These are phyloP conservation scores for Tolypocladium inflatum DNA, from an alignment of 2,329 filamentous ascomycete species.

Conservation along the genomic window DNA sequence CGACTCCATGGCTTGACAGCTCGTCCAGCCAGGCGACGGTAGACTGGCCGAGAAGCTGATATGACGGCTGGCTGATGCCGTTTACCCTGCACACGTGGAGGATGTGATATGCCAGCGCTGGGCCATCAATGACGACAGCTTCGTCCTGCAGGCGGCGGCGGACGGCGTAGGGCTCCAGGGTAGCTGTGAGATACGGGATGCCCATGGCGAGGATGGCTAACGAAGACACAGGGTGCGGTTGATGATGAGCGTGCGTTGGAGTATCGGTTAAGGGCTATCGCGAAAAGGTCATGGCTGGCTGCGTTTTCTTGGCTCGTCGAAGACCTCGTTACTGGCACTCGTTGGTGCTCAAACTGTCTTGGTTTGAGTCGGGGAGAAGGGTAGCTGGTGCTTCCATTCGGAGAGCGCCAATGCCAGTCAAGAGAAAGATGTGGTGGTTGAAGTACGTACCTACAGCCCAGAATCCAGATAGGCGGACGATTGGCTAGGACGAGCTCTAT, in stretches of 20 bases:
- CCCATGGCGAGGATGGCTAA: slow-evolving; percentile 37
- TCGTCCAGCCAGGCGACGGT: slow-evolving; percentile 54
- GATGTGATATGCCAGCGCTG: slow-evolving; percentile 66
- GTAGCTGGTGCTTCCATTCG: not conserved
- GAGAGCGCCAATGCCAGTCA: not conserved
- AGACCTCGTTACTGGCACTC: not conserved
- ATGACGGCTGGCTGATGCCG: slow-evolving; percentile 48
- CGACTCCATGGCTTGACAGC: slow-evolving; percentile 43
- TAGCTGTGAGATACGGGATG: slow-evolving; percentile 44
- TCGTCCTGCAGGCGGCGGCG: slow-evolving; percentile 29
- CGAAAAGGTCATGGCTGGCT: too few species aligned
- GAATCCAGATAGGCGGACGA: too few species aligned
- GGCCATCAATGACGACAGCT: slow-evolving; percentile 60
- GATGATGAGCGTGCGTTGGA: not conserved
- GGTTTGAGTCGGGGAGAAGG: not conserved
- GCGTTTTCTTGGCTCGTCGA: not conserved
- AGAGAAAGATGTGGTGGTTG: too few species aligned
- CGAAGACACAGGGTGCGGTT: not conserved
- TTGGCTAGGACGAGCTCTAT: too few species aligned
- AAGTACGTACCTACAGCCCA: too few species aligned
- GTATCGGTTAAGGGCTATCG: not conserved
- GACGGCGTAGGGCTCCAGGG: slow-evolving; percentile 42
- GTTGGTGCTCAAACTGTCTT: not conserved
- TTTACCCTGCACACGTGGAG: slow-evolving; percentile 45
- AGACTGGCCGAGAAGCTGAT: slow-evolving; percentile 50